Evolutionary conservation across 441 rosid genomes (phyloP), one percentile per base, ranked within the genome.

Genomic region (Iberis amara): DNA sequence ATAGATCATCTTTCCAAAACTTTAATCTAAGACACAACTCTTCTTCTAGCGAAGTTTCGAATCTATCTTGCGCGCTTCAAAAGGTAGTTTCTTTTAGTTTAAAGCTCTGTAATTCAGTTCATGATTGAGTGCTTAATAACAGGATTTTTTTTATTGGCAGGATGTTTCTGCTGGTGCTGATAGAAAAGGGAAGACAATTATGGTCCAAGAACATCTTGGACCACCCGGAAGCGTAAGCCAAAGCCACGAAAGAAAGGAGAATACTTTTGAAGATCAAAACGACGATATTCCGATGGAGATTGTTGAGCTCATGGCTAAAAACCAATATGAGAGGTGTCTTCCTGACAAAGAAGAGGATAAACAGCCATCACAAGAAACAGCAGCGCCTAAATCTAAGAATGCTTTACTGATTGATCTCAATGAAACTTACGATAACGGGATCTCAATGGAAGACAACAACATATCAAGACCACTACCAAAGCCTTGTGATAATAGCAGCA

Each of bases 241-340:
- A 47, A 73, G 59, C 31, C 13, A 47, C 39, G 61, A 69, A 53
- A 64, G 44, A 66, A 71, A 70, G 54, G 83, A 64, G 58, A 74
- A 60, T 40, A 58, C 50, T 8, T 35, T 78, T 60, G 96, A 64
- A 57, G 69, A 89, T 53, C 83, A 61, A 55, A 81, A 74, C 62
- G 96, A 88, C 75, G 98, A 91, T 62, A 80, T 82, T 56, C 90
- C 96, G 6, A 83, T 86, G 99, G 99, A 89, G 69, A 83, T 94
- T 49, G 96, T 80, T 14, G 97, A 94, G 73, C 94, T 89, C 56
- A 79, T 89, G 89, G 97, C 99, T 57, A 89, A 77, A 73, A 75
- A 89, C 77, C 97, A 94, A 63, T 86, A 79, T 21, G 99, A 86
- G 70, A 81, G 96, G 72, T 75, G 89, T 69, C 96, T 81, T 62